Evolutionary conservation across 169 alveolate species (phyloP).

Genomic region (Cryptosporidium sp.): DNA sequence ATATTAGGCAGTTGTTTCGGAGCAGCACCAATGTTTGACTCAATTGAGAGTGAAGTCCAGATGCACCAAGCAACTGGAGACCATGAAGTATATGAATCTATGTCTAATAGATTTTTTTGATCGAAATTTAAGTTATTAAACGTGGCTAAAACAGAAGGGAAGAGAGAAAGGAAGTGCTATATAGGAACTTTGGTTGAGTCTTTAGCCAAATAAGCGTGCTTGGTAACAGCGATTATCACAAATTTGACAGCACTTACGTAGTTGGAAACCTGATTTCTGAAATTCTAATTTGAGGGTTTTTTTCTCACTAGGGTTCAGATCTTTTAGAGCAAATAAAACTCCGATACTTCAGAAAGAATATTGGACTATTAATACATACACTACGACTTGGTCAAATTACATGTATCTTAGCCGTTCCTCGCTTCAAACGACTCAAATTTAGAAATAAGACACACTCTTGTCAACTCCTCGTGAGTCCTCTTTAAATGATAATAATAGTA

Average conservation of each 20-base stretch:
- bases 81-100: constrained; percentile 27
- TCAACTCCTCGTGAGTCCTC: neutral
- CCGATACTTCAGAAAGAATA: neutral
- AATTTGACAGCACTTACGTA: constrained; percentile 15
- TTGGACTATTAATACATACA: neutral
- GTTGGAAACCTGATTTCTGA: constrained; percentile 28
- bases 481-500: no score
- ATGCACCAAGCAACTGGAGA: constrained; percentile 29
- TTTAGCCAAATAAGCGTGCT: constrained; percentile 33
- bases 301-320: constrained; percentile 4
- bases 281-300: constrained; percentile 8
- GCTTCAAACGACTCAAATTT: constrained; percentile 5
- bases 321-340: neutral
- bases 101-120: constrained; percentile 15
- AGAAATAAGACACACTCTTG: neutral
- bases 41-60: constrained; percentile 19
- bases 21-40: neutral
- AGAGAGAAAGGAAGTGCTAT: constrained; percentile 24
- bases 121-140: neutral
- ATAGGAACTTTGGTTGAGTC: constrained; percentile 10
- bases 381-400: constrained; percentile 28
- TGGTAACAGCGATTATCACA: constrained; percentile 17
- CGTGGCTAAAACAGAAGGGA: constrained; percentile 30
- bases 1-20: neutral
- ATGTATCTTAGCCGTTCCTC: constrained; percentile 10